Percentiles rank a stretch among this genome's conserved stretches.
phyloP scores from a whole-genome alignment of 2,329 filamentous ascomycete species.

The Chrysoporthe austroafricana region DNA sequence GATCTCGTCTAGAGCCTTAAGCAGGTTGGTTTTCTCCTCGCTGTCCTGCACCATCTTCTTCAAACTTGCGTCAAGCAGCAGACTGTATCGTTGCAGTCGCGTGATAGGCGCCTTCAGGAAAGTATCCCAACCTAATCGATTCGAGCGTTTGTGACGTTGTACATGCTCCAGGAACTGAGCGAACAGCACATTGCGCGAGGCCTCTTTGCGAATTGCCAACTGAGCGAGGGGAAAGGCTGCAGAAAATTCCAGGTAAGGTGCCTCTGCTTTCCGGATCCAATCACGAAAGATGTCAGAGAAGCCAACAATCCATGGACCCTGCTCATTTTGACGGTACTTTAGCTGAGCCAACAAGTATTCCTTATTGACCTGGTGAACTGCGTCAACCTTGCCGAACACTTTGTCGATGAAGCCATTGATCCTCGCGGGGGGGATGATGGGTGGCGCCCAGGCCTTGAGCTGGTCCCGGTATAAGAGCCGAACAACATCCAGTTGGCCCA shows the following conservation, averaged over 20 bases:
- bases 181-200: conserved; percentile 84
- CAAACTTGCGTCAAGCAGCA: conserved; percentile 81
- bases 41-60: conserved; percentile 83
- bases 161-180: conserved; percentile 81
- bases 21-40: conserved; percentile 86
- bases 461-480: conserved; percentile 84
- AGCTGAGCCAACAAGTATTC: conserved; percentile 90
- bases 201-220: conserved; percentile 82
- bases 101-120: conserved; percentile 94
- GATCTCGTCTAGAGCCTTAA: conserved; percentile 88
- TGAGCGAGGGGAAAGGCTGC: conserved; percentile 83
- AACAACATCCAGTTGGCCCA: conserved; percentile 86
- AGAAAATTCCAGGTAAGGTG: conserved; percentile 90
- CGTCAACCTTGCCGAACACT: conserved; percentile 90
- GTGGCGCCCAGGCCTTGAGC: conserved; percentile 71
- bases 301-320: conserved; percentile 90
- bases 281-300: conserved; percentile 98
- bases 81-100: conserved; percentile 84
- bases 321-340: conserved; percentile 95
- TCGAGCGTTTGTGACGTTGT: conserved; percentile 76
- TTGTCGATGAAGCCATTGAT: conserved; percentile 78
- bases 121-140: conserved; percentile 89
- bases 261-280: conserved; percentile 94
- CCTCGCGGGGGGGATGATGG: conserved; percentile 79
- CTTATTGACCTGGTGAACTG: conserved; percentile 88